Evolutionary conservation across 306 rosid species (phyloP).

Genomic region (Glycine soja): DNA sequence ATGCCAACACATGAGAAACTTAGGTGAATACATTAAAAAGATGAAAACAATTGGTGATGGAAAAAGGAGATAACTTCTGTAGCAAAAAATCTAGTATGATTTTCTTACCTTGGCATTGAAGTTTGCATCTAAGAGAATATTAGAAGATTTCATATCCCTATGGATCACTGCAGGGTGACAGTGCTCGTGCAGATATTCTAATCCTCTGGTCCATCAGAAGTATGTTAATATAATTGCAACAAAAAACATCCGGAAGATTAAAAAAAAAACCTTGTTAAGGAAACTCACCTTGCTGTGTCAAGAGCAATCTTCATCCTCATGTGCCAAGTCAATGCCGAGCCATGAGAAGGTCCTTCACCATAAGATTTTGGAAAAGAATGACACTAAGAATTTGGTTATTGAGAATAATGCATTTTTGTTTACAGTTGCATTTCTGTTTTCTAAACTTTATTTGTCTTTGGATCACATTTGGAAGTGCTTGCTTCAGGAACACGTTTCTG

Average conservation of each 20-base stretch:
- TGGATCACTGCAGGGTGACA: conserved; percentile 87
- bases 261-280: conserved; percentile 10
- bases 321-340: conserved; percentile 83
- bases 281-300: conserved; percentile 82
- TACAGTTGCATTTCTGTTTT: not conserved
- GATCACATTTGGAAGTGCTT: too few relatives aligned
- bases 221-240: conserved; percentile 37
- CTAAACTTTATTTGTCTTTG: not conserved
- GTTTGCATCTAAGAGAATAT: conserved; percentile 89
- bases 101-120: conserved; percentile 90
- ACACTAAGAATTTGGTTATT: conserved; percentile 6
- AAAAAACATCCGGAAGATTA: not conserved
- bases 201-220: conserved; percentile 67
- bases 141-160: conserved; percentile 96
- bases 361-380: not conserved
- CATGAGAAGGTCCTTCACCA: conserved; percentile 79
- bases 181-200: conserved; percentile 90
- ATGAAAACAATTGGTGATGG: conserved; percentile 7
- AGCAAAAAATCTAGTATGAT: conserved; percentile 17
- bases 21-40: conserved; percentile 42
- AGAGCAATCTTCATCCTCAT: conserved; percentile 97
- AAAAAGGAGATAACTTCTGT: conserved; percentile 19
- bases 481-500: too few relatives aligned
- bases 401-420: not conserved
- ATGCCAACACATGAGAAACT: conserved; percentile 14